phyloP scores from a whole-genome alignment of 2,329 filamentous ascomycete species.

The Aspergillus udagawae region DNA sequence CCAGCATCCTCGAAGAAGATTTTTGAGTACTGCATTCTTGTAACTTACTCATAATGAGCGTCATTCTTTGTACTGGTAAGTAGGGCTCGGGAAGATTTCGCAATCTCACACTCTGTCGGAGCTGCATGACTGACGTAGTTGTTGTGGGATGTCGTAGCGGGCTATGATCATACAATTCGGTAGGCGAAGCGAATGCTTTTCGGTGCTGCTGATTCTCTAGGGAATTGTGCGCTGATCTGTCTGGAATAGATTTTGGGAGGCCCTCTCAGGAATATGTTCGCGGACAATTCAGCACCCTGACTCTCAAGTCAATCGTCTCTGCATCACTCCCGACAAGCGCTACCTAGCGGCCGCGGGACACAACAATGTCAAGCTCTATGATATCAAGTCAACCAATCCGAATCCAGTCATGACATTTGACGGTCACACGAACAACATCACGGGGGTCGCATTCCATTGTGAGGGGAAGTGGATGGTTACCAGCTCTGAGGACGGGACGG shows the following conservation, averaged over 20 bases:
- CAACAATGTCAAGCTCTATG: conserved; percentile 93
- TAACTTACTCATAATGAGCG: conserved; percentile 50
- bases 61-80: conserved; percentile 64
- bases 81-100: not conserved
- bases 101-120: not conserved
- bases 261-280: conserved; percentile 93
- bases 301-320: conserved; percentile 96
- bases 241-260: conserved; percentile 83
- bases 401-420: conserved; percentile 91
- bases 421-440: conserved; percentile 93
- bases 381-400: conserved; percentile 97
- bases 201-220: not conserved
- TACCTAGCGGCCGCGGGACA: conserved; percentile 78
- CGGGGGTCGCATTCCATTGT: conserved; percentile 94
- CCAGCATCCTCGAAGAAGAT: conserved; percentile 1
- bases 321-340: conserved; percentile 96
- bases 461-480: conserved; percentile 99
- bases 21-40: not conserved
- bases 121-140: not conserved
- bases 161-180: conserved; percentile 74
- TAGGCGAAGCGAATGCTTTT: conserved; percentile 34
- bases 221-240: conserved; percentile 2
- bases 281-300: conserved; percentile 97
- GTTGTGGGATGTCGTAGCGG: conserved; percentile 45
- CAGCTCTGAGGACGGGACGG: conserved; percentile 90